Conservation (phyloP, 768 basidiomycete species). For the Collybia nuda region DNA sequence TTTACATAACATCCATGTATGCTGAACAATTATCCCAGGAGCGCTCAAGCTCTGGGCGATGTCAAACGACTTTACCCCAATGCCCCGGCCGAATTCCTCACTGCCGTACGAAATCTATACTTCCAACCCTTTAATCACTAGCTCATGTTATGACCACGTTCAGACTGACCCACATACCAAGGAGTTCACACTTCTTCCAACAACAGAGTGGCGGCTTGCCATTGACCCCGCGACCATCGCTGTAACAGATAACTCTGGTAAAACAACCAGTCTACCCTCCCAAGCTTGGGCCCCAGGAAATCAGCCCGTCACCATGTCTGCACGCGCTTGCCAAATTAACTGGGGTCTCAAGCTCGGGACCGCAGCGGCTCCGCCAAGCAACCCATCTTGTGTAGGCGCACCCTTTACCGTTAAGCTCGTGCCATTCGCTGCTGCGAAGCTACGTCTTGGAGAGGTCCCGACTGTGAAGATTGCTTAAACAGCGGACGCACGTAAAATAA, state of each 20-base stretch:
- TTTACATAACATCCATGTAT: background rate
- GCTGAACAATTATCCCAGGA: conserved; percentile 18
- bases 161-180: conserved; percentile 39
- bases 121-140: background rate
- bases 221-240: conserved; percentile 36
- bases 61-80: conserved; percentile 33
- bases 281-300: conserved; percentile 39
- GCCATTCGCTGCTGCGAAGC: conserved; percentile 38
- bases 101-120: conserved; percentile 24
- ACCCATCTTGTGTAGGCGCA: conserved; percentile 33
- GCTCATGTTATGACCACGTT: background rate
- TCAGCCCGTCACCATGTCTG: conserved; percentile 38
- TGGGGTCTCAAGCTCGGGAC: conserved; percentile 32
- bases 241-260: conserved; percentile 27
- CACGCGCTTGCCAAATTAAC: conserved; percentile 34
- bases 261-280: conserved; percentile 27
- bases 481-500: too few relatives aligned
- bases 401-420: conserved; percentile 33
- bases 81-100: conserved; percentile 33
- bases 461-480: conserved; percentile 22
- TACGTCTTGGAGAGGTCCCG: conserved; percentile 40
- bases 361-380: conserved; percentile 33
- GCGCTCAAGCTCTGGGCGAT: conserved; percentile 34
- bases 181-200: conserved; percentile 37
- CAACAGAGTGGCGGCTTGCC: conserved; percentile 35